Evolutionary conservation across 208 protist genomes (phyloP), one percentile per base, ranked within the genome.

Genomic region (Leishmania guyanensis): DNA sequence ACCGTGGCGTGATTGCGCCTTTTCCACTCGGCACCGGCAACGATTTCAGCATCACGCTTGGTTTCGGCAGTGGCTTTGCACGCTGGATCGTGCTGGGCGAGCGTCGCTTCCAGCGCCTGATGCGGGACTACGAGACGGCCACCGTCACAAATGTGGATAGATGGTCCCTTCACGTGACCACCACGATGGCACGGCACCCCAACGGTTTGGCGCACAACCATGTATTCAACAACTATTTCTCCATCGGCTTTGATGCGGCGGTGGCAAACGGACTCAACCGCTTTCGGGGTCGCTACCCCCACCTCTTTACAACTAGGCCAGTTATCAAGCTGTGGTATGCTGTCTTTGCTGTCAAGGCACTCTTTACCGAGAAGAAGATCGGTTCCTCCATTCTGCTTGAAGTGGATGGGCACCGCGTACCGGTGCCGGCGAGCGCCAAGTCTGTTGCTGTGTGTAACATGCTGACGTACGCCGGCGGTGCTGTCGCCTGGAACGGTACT

Each of bases 11-110:
- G 39, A 85, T 93, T 48, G 88, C 88, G 26, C 85, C 89, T 12
- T 88, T 95, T n/a, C 90, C 90, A 5, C 85, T 93, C 0, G 92
- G 91, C n/a, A 95, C 91, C 17, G 91, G 91, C 36, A 95, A 95
- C 76, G 91, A 95, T 66, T 70, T 95, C 60, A 90, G 89, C 80
- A 75, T 78, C 60, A 88, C 90, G 4, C 85, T 95, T 53, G 91
- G 91, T 14, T 93, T 93, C 68, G 91, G 90, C 56, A 84, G 82
- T 46, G 89, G 92, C 5, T 93, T 92, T 74, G 82, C 88, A 22
- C 77, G 85, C 22, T 90, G 89, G 85, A 26, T 91, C 22, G 79
- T 88, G 48, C 36, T 92, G 16, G 88, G 89, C 3, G 72, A 78
- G 26, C n/a, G 39, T 5, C 81, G 86, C 50, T 93, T 92, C 66